Percentiles rank a stretch among this genome's conserved stretches.
Conservation (phyloP, 2,329 filamentous ascomycete genomes). For the Botrytis fragariae region DNA sequence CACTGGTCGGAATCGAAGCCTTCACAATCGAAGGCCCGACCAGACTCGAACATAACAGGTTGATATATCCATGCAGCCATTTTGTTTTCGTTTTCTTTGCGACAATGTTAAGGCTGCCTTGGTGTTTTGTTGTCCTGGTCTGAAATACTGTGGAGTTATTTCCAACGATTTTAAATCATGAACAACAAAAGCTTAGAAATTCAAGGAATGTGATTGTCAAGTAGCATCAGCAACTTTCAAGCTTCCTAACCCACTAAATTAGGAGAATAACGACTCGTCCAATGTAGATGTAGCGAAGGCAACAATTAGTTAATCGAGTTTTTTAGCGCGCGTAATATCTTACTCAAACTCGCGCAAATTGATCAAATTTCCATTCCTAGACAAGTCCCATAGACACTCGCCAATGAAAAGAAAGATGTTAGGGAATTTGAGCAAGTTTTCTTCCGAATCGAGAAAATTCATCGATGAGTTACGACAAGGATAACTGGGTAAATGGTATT, state of each 20-base stretch:
- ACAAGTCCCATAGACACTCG: not conserved
- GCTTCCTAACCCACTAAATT: not conserved
- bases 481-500: not conserved
- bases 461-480: not conserved
- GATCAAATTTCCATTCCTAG: not conserved
- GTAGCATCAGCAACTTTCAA: not conserved
- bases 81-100: not conserved
- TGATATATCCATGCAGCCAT: not conserved
- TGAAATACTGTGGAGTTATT: not conserved
- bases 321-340: not conserved
- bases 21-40: not conserved
- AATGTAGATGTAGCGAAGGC: not conserved
- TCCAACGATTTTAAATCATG: not conserved
- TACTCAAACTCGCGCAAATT: not conserved
- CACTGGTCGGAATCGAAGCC: not conserved
- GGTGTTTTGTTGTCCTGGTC: not conserved
- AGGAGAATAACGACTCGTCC: not conserved
- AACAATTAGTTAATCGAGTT: not conserved
- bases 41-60: not conserved
- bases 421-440: not conserved
- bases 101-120: not conserved
- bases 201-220: not conserved
- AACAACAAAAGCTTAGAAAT: not conserved
- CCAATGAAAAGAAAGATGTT: not conserved
- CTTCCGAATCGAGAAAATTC: not conserved